Evolutionary conservation across 2,329 filamentous ascomycete genomes (phyloP).

Genomic region (Diatrype stigma): DNA sequence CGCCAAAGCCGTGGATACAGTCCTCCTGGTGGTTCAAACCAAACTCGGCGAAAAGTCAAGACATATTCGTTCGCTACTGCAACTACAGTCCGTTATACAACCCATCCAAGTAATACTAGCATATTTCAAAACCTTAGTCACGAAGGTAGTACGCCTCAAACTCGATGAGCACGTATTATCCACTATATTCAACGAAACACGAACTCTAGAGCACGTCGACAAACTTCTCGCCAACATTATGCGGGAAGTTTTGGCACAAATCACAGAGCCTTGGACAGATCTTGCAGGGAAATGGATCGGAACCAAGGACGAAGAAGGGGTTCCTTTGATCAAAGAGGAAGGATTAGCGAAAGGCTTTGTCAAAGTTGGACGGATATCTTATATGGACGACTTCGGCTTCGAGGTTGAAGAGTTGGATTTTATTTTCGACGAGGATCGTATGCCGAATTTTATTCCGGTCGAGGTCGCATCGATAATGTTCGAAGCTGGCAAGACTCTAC

Average conservation of each 20-base stretch:
- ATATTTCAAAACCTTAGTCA: slow-evolving; percentile 48
- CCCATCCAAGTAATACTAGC: slow-evolving; percentile 45
- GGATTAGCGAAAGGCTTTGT: slow-evolving; percentile 55
- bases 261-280: slow-evolving; percentile 63
- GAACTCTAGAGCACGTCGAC: slow-evolving; percentile 60
- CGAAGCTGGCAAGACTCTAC: slow-evolving; percentile 72
- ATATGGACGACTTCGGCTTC: slow-evolving; percentile 55
- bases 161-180: slow-evolving; percentile 61
- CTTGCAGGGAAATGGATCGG: slow-evolving; percentile 74
- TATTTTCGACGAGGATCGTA: slow-evolving; percentile 57
- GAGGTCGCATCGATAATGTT: slow-evolving; percentile 72
- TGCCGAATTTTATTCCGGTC: slow-evolving; percentile 67
- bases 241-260: slow-evolving; percentile 60
- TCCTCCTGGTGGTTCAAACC: slow-evolving; percentile 46
- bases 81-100: slow-evolving; percentile 47
- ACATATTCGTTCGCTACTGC: slow-evolving; percentile 44
- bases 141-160: slow-evolving; percentile 38
- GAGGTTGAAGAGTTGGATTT: slow-evolving; percentile 57
- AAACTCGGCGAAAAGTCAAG: slow-evolving; percentile 42
- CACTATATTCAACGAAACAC: slow-evolving; percentile 56
- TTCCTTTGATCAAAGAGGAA: slow-evolving; percentile 47
- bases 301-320: slow-evolving; percentile 53
- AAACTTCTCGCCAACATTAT: slow-evolving; percentile 59
- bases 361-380: slow-evolving; percentile 50
- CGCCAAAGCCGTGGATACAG: slow-evolving; percentile 43